Conservation (phyloP, 495 filamentous ascomycete species). For the Neurospora sp. region DNA sequence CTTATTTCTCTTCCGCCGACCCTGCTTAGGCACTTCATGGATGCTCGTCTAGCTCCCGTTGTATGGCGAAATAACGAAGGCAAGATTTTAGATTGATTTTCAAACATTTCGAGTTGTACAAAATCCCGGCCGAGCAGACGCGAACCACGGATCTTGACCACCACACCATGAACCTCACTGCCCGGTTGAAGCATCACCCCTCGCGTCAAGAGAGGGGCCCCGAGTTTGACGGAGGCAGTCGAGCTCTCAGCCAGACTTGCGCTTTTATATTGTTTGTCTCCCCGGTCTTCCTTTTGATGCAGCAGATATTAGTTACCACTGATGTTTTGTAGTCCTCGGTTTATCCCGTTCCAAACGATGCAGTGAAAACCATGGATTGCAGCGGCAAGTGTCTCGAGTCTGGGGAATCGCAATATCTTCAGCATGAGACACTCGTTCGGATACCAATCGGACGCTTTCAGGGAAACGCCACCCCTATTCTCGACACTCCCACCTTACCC, state of each 20-base stretch:
- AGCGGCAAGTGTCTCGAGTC: background rate
- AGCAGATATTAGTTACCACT: background rate
- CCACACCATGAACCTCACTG: background rate
- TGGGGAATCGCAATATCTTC: background rate
- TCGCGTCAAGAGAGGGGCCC: background rate
- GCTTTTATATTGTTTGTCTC: background rate
- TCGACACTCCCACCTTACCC: background rate
- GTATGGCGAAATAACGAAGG: background rate
- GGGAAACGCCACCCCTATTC: background rate
- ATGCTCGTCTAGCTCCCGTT: background rate
- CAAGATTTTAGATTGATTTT: background rate
- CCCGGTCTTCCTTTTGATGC: background rate
- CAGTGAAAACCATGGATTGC: background rate
- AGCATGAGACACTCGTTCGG: background rate
- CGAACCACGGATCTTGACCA: background rate
- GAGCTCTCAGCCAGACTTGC: background rate
- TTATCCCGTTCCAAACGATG: background rate
- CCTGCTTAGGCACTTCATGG: background rate
- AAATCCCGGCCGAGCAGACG: background rate
- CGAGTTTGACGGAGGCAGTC: background rate
- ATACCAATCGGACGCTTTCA: background rate
- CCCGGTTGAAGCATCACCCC: background rate
- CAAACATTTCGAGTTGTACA: background rate
- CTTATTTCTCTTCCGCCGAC: background rate
- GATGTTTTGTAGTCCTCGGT: background rate